Conservation (phyloP, 140 eudicot species). For the Ambrosia hybrid region DNA sequence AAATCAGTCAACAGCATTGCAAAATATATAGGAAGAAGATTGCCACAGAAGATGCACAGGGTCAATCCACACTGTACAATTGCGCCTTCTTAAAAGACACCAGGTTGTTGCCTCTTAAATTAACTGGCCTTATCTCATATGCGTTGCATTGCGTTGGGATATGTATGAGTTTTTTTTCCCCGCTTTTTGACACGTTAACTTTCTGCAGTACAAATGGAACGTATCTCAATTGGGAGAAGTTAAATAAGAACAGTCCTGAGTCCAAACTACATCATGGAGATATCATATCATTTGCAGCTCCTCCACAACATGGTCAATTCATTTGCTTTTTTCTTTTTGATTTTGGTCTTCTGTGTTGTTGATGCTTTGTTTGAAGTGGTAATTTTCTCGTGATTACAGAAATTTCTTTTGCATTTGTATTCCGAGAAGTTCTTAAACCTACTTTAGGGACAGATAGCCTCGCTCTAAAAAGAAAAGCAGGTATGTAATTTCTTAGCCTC, state of each 20-base stretch:
- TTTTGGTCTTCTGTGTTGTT: conserved; percentile 7
- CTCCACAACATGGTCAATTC: conserved; percentile 77
- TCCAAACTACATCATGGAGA: conserved; percentile 81
- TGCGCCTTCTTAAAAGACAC: conserved; percentile 74
- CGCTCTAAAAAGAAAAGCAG: conserved; percentile 74
- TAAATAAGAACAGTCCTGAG: conserved; percentile 61
- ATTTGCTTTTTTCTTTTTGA: conserved; percentile 6
- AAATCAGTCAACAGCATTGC: conserved; percentile 77
- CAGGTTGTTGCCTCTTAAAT: conserved; percentile 46
- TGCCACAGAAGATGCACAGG: conserved; percentile 54
- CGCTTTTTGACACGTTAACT: conserved; percentile 22
- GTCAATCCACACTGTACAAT: conserved; percentile 41
- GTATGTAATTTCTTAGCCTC: conserved; percentile 31
- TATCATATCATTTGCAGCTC: conserved; percentile 78
- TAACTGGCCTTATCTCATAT: conserved; percentile 8
- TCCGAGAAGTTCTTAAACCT: conserved; percentile 67
- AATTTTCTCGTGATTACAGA: conserved; percentile 46
- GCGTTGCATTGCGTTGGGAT: conserved; percentile 5
- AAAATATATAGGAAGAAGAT: conserved; percentile 66
- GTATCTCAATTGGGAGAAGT: conserved; percentile 74
- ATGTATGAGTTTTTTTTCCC: background rate
- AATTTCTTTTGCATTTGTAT: conserved; percentile 83
- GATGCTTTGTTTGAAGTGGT: background rate
- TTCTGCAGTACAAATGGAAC: conserved; percentile 93
- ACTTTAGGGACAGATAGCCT: conserved; percentile 41